Percentiles rank a stretch among this genome's conserved stretches.
These are phyloP conservation scores for Phoenix dactylifera DNA, from an alignment of 176 grass and related monocot genomes.

Conservation along the genomic window DNA sequence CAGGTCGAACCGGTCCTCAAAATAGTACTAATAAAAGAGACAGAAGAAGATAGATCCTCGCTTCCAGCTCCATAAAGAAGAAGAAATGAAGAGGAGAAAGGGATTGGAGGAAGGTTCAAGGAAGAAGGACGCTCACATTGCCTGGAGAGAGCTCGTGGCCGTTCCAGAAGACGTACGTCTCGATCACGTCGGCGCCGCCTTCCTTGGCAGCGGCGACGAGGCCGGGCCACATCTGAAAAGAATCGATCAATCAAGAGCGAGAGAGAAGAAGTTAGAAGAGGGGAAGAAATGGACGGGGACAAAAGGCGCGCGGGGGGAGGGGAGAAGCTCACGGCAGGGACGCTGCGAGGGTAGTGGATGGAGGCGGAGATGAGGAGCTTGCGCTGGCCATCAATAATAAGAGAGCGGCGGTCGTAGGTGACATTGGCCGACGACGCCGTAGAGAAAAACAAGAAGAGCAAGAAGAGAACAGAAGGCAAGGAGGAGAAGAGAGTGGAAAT, in stretches of 20 bases:
- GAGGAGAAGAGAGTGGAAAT: not conserved
- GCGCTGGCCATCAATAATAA: conserved; percentile 83
- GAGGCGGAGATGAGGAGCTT: conserved; percentile 91
- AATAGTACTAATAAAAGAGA: conserved; percentile 56
- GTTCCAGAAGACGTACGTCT: conserved; percentile 99
- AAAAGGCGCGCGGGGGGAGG: not conserved
- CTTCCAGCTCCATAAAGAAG: not conserved
- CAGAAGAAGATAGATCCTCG: not conserved
- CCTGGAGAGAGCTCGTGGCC: conserved; percentile 81
- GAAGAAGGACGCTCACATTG: conserved; percentile 32
- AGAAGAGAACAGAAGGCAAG: conserved; percentile 8
- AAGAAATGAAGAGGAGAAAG: not conserved
- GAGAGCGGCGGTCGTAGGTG: conserved; percentile 87
- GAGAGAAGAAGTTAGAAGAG: not conserved
- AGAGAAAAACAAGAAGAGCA: conserved; percentile 22
- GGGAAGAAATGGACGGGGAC: not conserved
- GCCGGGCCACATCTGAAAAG: conserved; percentile 89
- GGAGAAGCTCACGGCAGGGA: conserved; percentile 45
- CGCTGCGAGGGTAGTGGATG: conserved; percentile 98
- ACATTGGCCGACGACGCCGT: conserved; percentile 32
- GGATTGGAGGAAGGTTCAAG: not conserved
- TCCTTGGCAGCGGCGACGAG: conserved; percentile 77
- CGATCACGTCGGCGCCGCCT: conserved; percentile 71
- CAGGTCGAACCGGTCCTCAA: conserved; percentile 90
- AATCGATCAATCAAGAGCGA: not conserved